Evolutionary conservation across 176 grass and related monocot genomes (phyloP).

Genomic region (Ensete glaucum): DNA sequence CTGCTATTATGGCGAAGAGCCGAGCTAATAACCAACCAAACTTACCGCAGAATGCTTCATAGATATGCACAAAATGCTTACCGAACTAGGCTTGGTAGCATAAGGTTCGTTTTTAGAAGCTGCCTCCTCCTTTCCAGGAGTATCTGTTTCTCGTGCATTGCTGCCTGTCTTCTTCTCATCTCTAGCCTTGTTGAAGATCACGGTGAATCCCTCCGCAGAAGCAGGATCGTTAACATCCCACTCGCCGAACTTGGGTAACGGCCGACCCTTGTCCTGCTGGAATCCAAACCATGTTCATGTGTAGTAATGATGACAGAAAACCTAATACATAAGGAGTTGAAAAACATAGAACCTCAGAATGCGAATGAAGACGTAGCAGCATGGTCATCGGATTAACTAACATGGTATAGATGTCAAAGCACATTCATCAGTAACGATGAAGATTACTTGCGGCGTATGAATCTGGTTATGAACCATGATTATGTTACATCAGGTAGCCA

Average conservation of each 20-base stretch:
- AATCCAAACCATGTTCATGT: not conserved
- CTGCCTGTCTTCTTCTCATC: conserved; percentile 32
- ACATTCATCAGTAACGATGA: too few species aligned
- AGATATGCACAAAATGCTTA: conserved; percentile 8
- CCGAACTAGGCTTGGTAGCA: conserved; percentile 19
- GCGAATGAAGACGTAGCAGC: too few species aligned
- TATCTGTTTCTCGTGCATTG: conserved; percentile 11
- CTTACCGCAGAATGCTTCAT: too few species aligned
- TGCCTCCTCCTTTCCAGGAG: conserved; percentile 14
- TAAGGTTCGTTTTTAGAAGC: conserved; percentile 16
- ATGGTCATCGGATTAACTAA: too few species aligned
- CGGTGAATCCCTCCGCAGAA: conserved; percentile 34
- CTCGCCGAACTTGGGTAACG: conserved; percentile 35
- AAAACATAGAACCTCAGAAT: too few species aligned
- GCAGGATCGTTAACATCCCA: conserved; percentile 35
- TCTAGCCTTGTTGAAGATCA: conserved; percentile 38
- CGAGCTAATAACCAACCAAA: too few species aligned
- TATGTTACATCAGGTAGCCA: too few species aligned
- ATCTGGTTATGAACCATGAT: too few species aligned
- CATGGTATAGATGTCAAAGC: too few species aligned
- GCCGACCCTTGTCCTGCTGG: conserved; percentile 21
- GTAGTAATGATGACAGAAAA: not conserved
- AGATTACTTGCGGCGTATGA: too few species aligned
- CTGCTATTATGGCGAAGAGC: too few species aligned
- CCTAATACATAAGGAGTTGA: too few species aligned